Evolutionary conservation across 257 asterid species (phyloP), one percentile per base, ranked within the genome.

Genomic region (Solanum piurae): DNA sequence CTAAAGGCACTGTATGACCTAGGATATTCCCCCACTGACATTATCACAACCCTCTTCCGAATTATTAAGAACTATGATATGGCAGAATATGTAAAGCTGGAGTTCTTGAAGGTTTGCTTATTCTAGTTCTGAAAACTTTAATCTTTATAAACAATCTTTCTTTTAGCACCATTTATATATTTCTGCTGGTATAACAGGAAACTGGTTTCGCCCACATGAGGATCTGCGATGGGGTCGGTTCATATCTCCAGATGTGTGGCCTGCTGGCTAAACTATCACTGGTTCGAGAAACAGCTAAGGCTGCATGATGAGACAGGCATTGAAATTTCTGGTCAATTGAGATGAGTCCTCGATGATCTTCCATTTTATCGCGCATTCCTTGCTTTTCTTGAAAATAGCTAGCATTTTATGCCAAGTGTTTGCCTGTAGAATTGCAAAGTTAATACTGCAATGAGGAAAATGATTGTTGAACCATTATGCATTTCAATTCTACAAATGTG

Each of bases 201-300:
- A 95, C 98, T 89, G 98, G 98, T 90, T 95, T 97, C 85, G 98
- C 96, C 34, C 99, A 95, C 93, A 95, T 95, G 99, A 95, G 98
- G 93, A 95, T 95, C 86, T 95, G 95, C 52, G 99, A 97, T 85
- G 99, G 99, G 86, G 99, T 95, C 10, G 98, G 98, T 88, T 95
- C 98, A 3, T 97, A 97, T 92, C 98, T 97, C 88, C 99, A 97
- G 92, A 44, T 97, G 89, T 97, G 98, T 44, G 99, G 99, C 86
- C 88, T 97, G 87, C 92, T 97, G 49, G 96, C 98, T 7, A 97
- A 95, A 90, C 91, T 94, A 58, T 91, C 98, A 23, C 3, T 94
- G 86, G 98, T 89, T 84, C 93, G 97, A 5, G 97, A 95, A 89
- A 95, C 96, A 60, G 98, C 98, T 86, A 95, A 94, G 91, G 95